A percentile compares a stretch with the other conserved stretches of the same genome.
Conservation (phyloP, 345 rosid genomes). For the Boechera divaricarpa region DNA sequence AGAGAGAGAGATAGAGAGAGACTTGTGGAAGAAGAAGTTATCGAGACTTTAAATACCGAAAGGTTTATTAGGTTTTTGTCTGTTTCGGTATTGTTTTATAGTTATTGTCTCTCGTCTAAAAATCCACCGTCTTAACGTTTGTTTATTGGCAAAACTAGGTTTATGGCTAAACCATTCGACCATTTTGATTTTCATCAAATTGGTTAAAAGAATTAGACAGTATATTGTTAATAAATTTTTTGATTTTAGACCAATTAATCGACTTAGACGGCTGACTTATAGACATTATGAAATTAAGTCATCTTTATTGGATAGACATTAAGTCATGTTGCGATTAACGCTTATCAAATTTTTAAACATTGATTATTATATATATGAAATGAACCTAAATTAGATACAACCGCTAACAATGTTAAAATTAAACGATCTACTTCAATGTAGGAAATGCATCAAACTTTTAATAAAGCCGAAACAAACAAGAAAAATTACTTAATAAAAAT, state of each 20-base stretch:
- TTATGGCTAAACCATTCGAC: not conserved
- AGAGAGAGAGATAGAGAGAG: constrained; percentile 24
- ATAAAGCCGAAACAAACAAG: too few species aligned
- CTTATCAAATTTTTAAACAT: not conserved
- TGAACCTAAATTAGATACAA: too few species aligned
- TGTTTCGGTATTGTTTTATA: not conserved
- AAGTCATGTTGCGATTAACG: not conserved
- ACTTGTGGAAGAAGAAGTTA: constrained; percentile 17
- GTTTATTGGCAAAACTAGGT: constrained; percentile 3
- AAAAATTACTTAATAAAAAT: too few species aligned
- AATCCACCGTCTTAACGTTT: constrained; percentile 12
- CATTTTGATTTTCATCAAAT: not conserved
- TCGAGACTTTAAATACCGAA: constrained; percentile 38
- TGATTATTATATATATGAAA: not conserved
- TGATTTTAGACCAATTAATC: not conserved
- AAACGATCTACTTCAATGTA: not conserved
- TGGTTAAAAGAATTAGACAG: not conserved
- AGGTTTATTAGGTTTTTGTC: constrained; percentile 40
- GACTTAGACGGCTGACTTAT: not conserved
- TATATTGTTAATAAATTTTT: not conserved
- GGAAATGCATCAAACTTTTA: not conserved
- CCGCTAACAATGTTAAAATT: too few species aligned
- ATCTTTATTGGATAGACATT: not conserved
- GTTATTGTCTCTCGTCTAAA: not conserved
- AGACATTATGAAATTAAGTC: not conserved